Evolutionary conservation across 139 green algal genomes (phyloP).

Genomic region (Raphidocelis subcapitata): DNA sequence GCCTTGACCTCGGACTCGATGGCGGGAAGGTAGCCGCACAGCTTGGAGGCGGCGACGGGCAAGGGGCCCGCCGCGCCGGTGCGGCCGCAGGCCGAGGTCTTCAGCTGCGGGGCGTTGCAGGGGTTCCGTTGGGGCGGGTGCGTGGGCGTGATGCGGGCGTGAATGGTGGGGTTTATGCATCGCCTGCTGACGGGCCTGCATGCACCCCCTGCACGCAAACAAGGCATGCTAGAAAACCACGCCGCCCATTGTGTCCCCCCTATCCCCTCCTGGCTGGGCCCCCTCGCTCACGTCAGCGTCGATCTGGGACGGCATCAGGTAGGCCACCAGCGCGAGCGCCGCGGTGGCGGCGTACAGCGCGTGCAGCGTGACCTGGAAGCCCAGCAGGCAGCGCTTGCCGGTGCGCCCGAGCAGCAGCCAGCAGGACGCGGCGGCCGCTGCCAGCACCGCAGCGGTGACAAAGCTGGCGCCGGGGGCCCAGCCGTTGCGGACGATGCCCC

Average conservation of each 20-base stretch:
- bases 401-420: constrained; percentile 19
- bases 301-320: constrained; percentile 15
- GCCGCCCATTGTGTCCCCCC: neutral
- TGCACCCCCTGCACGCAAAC: neutral
- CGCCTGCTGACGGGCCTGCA: too few relatives aligned
- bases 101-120: constrained; percentile 14
- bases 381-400: constrained; percentile 14
- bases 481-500: constrained; percentile 24
- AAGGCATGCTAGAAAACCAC: neutral
- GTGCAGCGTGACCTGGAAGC: constrained; percentile 21
- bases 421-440: neutral
- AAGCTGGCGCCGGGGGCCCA: constrained; percentile 19
- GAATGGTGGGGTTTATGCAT: too few relatives aligned
- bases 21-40: constrained; percentile 43
- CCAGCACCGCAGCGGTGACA: neutral
- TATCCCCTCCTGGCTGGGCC: neutral
- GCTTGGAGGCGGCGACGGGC: constrained; percentile 26
- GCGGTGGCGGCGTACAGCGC: constrained; percentile 8
- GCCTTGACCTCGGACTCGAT: constrained; percentile 32
- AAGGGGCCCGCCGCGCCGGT: constrained; percentile 11
- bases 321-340: constrained; percentile 18
- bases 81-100: constrained; percentile 26
- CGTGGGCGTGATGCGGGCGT: too few relatives aligned
- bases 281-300: neutral
- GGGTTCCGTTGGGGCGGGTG: neutral